Evolutionary conservation across 129 eudicot species (phyloP).

Genomic region (Mikania micrantha): DNA sequence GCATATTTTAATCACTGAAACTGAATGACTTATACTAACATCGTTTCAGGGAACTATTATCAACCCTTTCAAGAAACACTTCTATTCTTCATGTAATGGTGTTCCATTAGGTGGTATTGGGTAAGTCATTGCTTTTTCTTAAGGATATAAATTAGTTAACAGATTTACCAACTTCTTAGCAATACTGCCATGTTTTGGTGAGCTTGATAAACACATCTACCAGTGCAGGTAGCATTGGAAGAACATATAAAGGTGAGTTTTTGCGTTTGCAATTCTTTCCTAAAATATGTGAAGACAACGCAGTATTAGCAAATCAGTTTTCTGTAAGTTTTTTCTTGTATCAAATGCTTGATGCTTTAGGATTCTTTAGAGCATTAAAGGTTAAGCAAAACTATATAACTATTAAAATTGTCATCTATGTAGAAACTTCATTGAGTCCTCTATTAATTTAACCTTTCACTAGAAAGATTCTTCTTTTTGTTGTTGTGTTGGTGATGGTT

Average conservation of each 20-base stretch:
- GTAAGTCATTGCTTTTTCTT: slow-evolving; percentile 28
- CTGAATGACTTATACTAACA: neutral
- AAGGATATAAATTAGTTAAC: neutral
- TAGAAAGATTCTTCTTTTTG: no score
- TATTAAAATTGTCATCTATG: neutral
- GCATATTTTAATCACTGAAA: neutral
- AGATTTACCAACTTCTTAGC: neutral
- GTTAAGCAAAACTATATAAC: neutral
- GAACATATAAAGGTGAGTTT: slow-evolving; percentile 94
- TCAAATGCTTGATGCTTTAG: neutral
- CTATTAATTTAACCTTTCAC: neutral
- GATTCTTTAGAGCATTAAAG: neutral
- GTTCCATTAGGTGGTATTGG: slow-evolving; percentile 97
- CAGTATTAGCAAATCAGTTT: slow-evolving; percentile 91
- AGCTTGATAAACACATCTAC: slow-evolving; percentile 25
- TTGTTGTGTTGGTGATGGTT: neutral
- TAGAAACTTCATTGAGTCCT: neutral
- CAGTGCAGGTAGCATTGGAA: slow-evolving; percentile 98
- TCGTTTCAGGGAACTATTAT: slow-evolving; percentile 56
- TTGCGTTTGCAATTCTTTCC: slow-evolving; percentile 93
- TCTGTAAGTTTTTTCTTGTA: slow-evolving; percentile 56
- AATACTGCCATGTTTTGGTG: slow-evolving; percentile 15
- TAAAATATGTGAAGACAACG: slow-evolving; percentile 76
- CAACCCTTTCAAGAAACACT: slow-evolving; percentile 62
- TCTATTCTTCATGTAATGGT: slow-evolving; percentile 65